phyloP scores from a whole-genome alignment of 345 rosid genomes.

The Cochlearia excelsa region DNA sequence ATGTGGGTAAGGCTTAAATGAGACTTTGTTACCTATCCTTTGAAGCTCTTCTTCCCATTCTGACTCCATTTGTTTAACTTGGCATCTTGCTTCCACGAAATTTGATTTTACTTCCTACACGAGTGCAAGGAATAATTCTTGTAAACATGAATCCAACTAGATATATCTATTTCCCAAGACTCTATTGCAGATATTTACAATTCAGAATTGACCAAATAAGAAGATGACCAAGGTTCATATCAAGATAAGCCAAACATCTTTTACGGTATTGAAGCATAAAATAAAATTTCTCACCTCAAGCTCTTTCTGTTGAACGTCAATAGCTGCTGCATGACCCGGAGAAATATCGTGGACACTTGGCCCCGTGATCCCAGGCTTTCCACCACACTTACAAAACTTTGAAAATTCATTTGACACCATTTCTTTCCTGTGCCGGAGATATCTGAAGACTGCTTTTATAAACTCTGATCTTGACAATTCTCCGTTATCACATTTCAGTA shows the following conservation, averaged over 20 bases:
- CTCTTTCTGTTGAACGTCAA: conserved; percentile 57
- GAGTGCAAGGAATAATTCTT: conserved; percentile 4
- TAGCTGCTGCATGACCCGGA: conserved; percentile 39
- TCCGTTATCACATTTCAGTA: conserved; percentile 60
- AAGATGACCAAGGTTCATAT: background rate
- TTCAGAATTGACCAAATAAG: conserved; percentile 2
- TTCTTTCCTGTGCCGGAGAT: conserved; percentile 58
- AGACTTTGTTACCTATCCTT: conserved; percentile 48
- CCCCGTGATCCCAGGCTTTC: conserved; percentile 43
- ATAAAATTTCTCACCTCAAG: conserved; percentile 50
- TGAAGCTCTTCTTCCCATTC: conserved; percentile 62
- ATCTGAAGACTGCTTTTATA: conserved; percentile 64
- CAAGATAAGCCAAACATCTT: conserved; percentile 6
- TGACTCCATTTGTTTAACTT: conserved; percentile 61
- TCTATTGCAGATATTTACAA: background rate
- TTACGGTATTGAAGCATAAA: background rate
- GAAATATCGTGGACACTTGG: conserved; percentile 32
- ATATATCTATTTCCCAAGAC: background rate
- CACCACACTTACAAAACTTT: conserved; percentile 75
- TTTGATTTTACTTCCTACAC: conserved; percentile 57
- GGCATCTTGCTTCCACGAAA: conserved; percentile 48
- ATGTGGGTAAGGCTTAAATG: conserved; percentile 3
- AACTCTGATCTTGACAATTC: conserved; percentile 62
- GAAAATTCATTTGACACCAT: conserved; percentile 67
- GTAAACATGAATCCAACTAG: background rate